Percentiles rank a stretch among this genome's conserved stretches.
phyloP scores from a whole-genome alignment of 2,329 filamentous ascomycete species.

The Dryadomyces quercivorus region DNA sequence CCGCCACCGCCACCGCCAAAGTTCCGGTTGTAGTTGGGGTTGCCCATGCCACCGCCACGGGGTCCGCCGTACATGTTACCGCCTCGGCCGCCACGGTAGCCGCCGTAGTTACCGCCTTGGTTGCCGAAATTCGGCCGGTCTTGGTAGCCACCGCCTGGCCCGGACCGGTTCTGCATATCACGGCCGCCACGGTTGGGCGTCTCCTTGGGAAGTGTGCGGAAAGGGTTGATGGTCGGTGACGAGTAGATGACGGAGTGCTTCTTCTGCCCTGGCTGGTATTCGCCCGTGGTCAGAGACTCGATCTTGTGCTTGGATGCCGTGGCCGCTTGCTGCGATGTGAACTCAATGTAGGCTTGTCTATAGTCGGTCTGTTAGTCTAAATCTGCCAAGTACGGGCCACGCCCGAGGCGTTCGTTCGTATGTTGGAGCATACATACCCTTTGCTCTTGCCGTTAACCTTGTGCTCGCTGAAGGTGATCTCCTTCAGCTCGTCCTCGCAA shows the following conservation, averaged over 20 bases:
- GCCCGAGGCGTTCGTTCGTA: background rate
- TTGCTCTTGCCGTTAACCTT: slow-evolving; percentile 99
- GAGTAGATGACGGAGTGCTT: slow-evolving; percentile 66
- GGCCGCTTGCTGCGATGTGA: slow-evolving; percentile 70
- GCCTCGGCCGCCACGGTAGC: slow-evolving; percentile 17
- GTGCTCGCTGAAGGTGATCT: slow-evolving; percentile 94
- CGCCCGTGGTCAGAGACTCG: slow-evolving; percentile 46
- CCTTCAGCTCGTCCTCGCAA: slow-evolving; percentile 74
- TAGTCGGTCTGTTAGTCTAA: background rate
- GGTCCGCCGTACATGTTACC: slow-evolving; percentile 20
- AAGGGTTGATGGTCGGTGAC: slow-evolving; percentile 68
- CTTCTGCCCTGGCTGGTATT: slow-evolving; percentile 46
- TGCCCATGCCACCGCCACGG: slow-evolving; percentile 24
- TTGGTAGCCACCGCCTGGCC: slow-evolving; percentile 33
- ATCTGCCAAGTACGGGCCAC: too few relatives aligned
- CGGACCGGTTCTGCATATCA: slow-evolving; percentile 43
- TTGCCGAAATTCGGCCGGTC: slow-evolving; percentile 35
- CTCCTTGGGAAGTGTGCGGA: slow-evolving; percentile 84
- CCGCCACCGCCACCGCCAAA: slow-evolving; percentile 26
- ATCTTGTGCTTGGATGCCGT: slow-evolving; percentile 76
- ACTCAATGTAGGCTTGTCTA: slow-evolving; percentile 73
- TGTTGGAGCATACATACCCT: slow-evolving; percentile 53
- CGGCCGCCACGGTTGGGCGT: slow-evolving; percentile 59
- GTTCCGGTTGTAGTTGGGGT: slow-evolving; percentile 23
- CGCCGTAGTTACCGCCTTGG: slow-evolving; percentile 26